Conservation (phyloP, 73 alveolate species). For the Tetrahymena malaccensis region DNA sequence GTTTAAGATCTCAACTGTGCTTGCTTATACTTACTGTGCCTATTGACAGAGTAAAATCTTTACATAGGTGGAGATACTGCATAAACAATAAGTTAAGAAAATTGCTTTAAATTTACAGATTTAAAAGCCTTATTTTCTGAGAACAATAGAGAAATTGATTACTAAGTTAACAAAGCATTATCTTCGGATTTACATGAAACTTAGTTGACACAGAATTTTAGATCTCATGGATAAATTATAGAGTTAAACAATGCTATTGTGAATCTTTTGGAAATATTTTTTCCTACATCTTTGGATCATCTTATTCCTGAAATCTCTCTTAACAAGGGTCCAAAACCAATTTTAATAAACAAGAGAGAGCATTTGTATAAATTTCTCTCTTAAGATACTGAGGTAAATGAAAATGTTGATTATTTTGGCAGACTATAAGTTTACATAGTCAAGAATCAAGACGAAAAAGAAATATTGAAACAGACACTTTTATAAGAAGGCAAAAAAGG, state of each 20-base stretch:
- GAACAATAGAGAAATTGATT: too few species aligned
- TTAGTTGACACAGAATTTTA: background rate
- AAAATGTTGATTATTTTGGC: background rate
- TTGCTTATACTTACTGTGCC: background rate
- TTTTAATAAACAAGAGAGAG: background rate
- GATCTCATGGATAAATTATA: background rate
- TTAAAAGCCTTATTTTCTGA: too few species aligned
- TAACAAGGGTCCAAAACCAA: too few species aligned
- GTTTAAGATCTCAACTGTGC: too few species aligned
- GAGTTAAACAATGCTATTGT: background rate
- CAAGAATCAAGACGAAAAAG: background rate
- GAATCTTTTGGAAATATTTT: background rate
- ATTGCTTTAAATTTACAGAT: too few species aligned
- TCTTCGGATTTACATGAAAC: too few species aligned
- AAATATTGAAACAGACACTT: background rate
- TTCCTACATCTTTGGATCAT: too few species aligned
- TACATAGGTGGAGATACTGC: background rate
- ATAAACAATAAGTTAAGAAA: too few species aligned
- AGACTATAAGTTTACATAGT: background rate
- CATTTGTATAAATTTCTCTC: background rate
- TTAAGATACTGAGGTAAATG: background rate
- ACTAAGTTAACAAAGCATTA: too few species aligned
- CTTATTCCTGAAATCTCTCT: background rate
- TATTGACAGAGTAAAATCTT: background rate
- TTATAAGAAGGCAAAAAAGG: background rate